Conservation (phyloP, 441 rosid species). For the Omphalea diandra region DNA sequence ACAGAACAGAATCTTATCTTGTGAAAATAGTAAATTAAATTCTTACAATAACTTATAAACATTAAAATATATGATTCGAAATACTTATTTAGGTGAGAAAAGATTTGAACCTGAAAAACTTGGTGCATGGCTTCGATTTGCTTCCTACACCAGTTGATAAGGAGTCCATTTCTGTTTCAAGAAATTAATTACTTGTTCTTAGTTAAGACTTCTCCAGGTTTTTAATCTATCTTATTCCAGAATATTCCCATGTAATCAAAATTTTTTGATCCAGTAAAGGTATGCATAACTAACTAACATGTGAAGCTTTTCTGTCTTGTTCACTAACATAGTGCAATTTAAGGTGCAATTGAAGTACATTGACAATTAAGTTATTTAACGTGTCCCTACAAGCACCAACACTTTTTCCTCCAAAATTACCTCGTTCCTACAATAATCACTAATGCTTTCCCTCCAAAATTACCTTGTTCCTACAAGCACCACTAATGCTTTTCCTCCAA, state of each 20-base stretch:
- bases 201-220: constrained; percentile 43
- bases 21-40: constrained; percentile 21
- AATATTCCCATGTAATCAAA: constrained; percentile 12
- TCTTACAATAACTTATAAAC: constrained; percentile 26
- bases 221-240: constrained; percentile 24
- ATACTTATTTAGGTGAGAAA: constrained; percentile 37
- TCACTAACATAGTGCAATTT: neutral
- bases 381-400: neutral
- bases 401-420: neutral
- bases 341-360: neutral
- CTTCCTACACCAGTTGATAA: constrained; percentile 61
- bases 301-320: neutral
- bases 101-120: constrained; percentile 67
- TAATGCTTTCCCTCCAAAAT: neutral
- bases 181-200: constrained; percentile 63
- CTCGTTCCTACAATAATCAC: neutral
- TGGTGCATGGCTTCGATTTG: constrained; percentile 78
- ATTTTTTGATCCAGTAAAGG: neutral
- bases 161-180: constrained; percentile 73
- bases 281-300: neutral
- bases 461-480: neutral
- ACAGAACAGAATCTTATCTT: constrained; percentile 24
- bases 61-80: constrained; percentile 16
- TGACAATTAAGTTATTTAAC: neutral
- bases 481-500: neutral